Conservation (phyloP, 75 land plant genomes). For the Pinus taeda region DNA sequence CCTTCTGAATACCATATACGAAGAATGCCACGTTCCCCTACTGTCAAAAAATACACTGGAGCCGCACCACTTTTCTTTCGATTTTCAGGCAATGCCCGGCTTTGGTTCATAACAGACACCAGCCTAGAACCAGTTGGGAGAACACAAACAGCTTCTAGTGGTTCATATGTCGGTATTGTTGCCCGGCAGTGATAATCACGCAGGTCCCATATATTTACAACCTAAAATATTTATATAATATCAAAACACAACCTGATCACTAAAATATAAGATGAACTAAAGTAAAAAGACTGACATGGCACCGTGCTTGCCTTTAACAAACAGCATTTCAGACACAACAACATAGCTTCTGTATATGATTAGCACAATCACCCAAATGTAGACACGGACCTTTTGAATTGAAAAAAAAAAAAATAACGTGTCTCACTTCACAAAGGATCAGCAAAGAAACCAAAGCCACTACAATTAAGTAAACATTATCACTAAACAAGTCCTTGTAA, state of each 20-base stretch:
- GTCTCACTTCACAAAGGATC: background rate
- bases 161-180: slow-evolving; percentile 85
- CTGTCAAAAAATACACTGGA: slow-evolving; percentile 64
- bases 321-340: background rate
- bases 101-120: slow-evolving; percentile 19
- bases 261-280: no score
- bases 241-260: background rate
- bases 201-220: slow-evolving; percentile 90
- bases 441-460: no score
- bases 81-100: background rate
- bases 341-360: no score
- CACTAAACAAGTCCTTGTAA: no score
- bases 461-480: no score
- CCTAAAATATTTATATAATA: slow-evolving; percentile 34
- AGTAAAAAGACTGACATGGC: background rate
- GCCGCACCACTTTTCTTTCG: slow-evolving; percentile 35
- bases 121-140: slow-evolving; percentile 40
- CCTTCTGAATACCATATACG: slow-evolving; percentile 80
- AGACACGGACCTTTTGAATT: background rate
- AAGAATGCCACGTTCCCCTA: slow-evolving; percentile 86
- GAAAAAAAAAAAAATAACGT: background rate
- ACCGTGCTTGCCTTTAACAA: background rate
- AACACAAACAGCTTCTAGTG: slow-evolving; percentile 71
- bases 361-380: background rate
- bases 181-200: slow-evolving; percentile 44